Base-by-base conservation (phyloP, 768 basidiomycete species). In the Mycena indigotica region DNA sequence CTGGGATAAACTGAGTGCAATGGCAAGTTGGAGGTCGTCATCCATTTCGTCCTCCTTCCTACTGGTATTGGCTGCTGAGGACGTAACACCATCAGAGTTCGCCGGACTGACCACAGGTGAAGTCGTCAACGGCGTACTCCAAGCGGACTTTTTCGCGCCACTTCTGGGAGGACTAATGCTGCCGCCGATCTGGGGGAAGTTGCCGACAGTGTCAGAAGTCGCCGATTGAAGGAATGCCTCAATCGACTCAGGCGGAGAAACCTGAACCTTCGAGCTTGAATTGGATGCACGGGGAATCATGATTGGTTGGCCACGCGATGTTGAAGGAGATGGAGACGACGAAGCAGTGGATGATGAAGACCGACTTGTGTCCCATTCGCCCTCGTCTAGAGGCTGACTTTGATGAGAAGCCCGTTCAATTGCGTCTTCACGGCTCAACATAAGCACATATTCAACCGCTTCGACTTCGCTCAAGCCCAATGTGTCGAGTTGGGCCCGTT, bases 381-480 rank as follows among this genome's bases (percentile, higher is more conserved):
- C 85, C 52, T 85, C 82, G 19, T 84, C 82, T 5, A 68, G n/a
- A 3, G 56, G 29, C n/a, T 30, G 51, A 56, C 55, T 56, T 53
- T 63, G 52, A 32, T 55, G 53, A 54, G 52, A 28, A 53, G 58
- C 26, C 65, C 56, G 55, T 44, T 69, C 65, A 17, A 70, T 45
- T 2, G 82, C 84, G 67, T 93, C 89, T 45, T 94, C 92, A 8
- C 88, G 84, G 60, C 90, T 93, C 61, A 93, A 79, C 90, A 93
- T 93, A 45, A 94, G 69, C 0, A 86, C 79, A 63, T 94, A 94
- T 65, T 91, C 88, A 25, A 93, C 73, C 0, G 87, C 89, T 65
- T 91, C 91, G 1, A 71, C 70, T 64, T 94, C 91, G 55, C 79
- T 85, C 38, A 93, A 72, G 2, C 92, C 91, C 3, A 94, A 78